phyloP scores from a whole-genome alignment of 2,329 filamentous ascomycete genomes.

The Celoporthe dispersa region DNA sequence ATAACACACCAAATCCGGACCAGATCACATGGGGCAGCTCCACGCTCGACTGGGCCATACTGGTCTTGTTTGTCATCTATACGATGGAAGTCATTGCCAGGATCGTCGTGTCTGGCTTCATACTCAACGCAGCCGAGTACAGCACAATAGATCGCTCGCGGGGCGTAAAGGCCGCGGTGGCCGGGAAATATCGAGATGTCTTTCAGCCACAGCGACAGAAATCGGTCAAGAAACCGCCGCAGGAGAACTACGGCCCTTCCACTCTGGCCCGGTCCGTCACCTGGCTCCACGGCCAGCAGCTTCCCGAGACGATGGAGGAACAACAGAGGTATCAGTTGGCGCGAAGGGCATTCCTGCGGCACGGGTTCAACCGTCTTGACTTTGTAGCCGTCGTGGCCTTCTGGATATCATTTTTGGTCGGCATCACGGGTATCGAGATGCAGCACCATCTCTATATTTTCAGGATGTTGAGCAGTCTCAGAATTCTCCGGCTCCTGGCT shows the following conservation, averaged over 20 bases:
- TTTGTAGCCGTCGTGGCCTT: slow-evolving; percentile 94
- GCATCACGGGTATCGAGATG: slow-evolving; percentile 70
- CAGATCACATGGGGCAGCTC: slow-evolving; percentile 68
- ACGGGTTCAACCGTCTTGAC: slow-evolving; percentile 94
- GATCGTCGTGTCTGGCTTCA: slow-evolving; percentile 89
- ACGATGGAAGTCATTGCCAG: slow-evolving; percentile 83
- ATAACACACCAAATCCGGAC: slow-evolving; percentile 62
- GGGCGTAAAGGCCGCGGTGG: slow-evolving; percentile 73
- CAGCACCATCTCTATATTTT: slow-evolving; percentile 82
- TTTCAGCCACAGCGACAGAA: slow-evolving; percentile 81
- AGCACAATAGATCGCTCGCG: slow-evolving; percentile 83
- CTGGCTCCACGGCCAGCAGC: slow-evolving; percentile 67
- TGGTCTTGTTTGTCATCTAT: slow-evolving; percentile 86
- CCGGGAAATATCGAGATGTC: slow-evolving; percentile 75
- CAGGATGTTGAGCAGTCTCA: slow-evolving; percentile 93
- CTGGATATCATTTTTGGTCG: slow-evolving; percentile 85
- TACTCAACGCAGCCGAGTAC: slow-evolving; percentile 89
- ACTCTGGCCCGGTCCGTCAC: slow-evolving; percentile 80
- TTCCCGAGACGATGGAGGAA: slow-evolving; percentile 69
- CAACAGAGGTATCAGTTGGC: slow-evolving; percentile 86
- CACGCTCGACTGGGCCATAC: slow-evolving; percentile 77
- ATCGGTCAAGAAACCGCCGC: slow-evolving; percentile 61
- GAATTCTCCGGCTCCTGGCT: slow-evolving; percentile 87
- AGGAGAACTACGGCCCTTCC: slow-evolving; percentile 55
- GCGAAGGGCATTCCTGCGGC: slow-evolving; percentile 86